Evolutionary conservation across 805 yeast species (phyloP), one percentile per base, ranked within the genome.

Genomic region (Kodamaea lidongshanica): DNA sequence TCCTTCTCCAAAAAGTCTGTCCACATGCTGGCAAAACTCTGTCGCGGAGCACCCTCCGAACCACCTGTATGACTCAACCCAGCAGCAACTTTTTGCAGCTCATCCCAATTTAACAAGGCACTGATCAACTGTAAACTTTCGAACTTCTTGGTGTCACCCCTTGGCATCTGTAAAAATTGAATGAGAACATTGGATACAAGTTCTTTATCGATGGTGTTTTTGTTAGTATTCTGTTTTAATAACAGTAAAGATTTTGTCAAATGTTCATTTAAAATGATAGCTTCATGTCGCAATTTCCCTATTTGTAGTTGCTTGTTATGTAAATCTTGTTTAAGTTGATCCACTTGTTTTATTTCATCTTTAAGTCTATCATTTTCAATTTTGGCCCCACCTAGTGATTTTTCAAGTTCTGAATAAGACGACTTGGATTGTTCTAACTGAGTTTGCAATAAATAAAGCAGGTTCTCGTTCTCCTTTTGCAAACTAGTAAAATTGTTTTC

Each of bases 211-310:
- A 89, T 86, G 28, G 79, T 83, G 6, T 86, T 74, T 18, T 46
- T 48, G 21, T 77, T 75, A 23, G 83, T 74, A 30, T 79, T 82
- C 48, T 79, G 79, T 45, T 87, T 85, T 36, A 92, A 71, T 69
- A 89, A 66, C 15, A 85, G 75, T 38, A 89, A 60, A 1, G 97
- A 94, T 48, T 92, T 89, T n/a, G 95, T 87, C 32, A 92, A 61
- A 58, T 92, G 97, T 50, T 92, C 98, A 52, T 92, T 92, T 35
- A 89, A 61, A 15, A 85, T 84, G 7, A 92, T 89, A 2, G 94
- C 89, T 54, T 92, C 98, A 53, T 89, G 97, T 31, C 96, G 74
- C 28, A 92, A 68, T 51, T 89, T 92, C 2, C 97, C 97, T 30
- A 92, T 75, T 29, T 78, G 71, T 19, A 88, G 60, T 35, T 78